These are phyloP conservation scores for Paracorniculantispora psalliotae DNA, from an alignment of 2,329 filamentous ascomycete genomes.

Conservation along the genomic window DNA sequence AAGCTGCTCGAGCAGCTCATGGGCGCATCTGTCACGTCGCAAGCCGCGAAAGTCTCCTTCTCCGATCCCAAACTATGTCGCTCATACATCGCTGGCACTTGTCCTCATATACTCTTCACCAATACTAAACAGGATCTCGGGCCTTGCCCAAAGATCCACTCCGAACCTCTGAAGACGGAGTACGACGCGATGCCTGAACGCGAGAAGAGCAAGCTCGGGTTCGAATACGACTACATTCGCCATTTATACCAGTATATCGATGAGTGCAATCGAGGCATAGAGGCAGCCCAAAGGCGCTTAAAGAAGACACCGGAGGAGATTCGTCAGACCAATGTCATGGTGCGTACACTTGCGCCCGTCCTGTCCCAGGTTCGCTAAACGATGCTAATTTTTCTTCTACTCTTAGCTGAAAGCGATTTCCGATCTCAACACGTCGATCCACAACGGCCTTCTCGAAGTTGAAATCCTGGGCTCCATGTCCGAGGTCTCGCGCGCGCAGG, in stretches of 20 bases:
- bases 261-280: slow-evolving; percentile 92
- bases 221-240: slow-evolving; percentile 94
- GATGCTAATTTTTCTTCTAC: background rate
- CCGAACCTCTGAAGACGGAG: slow-evolving; percentile 80
- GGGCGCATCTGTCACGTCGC: slow-evolving; percentile 68
- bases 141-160: slow-evolving; percentile 81
- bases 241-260: slow-evolving; percentile 97
- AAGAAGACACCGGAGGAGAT: slow-evolving; percentile 99
- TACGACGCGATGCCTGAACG: slow-evolving; percentile 70
- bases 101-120: slow-evolving; percentile 97
- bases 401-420: slow-evolving; percentile 70
- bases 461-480: slow-evolving; percentile 77
- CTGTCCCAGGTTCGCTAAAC: background rate
- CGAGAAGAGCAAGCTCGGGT: slow-evolving; percentile 75
- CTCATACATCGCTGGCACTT: slow-evolving; percentile 88
- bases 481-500: slow-evolving; percentile 74
- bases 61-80: slow-evolving; percentile 92
- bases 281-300: slow-evolving; percentile 78
- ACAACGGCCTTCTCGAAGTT: slow-evolving; percentile 78
- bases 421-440: slow-evolving; percentile 73
- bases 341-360: slow-evolving; percentile 26
- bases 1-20: slow-evolving; percentile 98
- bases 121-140: slow-evolving; percentile 98
- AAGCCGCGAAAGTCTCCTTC: slow-evolving; percentile 77
- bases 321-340: slow-evolving; percentile 82